Percentiles rank a stretch among this genome's conserved stretches.
Conservation (phyloP, 2,329 filamentous ascomycete species). For the Grosmannia clavigera region DNA sequence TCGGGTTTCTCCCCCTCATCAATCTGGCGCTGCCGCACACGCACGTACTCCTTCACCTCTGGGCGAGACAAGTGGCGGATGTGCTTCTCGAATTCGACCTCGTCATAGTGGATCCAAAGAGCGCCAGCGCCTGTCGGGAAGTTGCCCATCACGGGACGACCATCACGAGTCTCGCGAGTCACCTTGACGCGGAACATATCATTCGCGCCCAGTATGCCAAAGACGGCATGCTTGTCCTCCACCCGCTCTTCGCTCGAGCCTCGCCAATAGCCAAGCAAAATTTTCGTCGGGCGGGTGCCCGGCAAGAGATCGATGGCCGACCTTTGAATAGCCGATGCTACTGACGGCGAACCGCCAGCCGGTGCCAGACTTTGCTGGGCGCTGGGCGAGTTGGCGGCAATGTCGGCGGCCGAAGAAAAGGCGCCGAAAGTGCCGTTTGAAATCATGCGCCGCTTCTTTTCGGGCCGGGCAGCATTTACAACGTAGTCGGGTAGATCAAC, state of each 20-base stretch:
- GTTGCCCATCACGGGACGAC: constrained; percentile 44
- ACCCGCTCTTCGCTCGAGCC: constrained; percentile 34
- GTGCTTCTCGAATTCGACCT: constrained; percentile 46
- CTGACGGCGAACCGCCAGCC: constrained; percentile 8
- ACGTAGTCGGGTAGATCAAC: constrained; percentile 32
- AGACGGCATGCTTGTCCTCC: constrained; percentile 47
- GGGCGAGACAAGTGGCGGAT: constrained; percentile 35
- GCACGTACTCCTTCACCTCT: constrained; percentile 52
- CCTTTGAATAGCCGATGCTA: constrained; percentile 10
- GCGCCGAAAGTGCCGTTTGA: background rate
- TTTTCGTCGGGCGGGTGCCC: constrained; percentile 43
- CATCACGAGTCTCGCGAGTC: constrained; percentile 46
- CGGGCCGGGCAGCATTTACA: constrained; percentile 16
- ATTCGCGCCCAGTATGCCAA: constrained; percentile 48
- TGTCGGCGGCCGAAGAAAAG: background rate
- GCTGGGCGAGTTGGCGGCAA: background rate
- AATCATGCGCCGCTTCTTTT: constrained; percentile 35
- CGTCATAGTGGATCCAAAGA: constrained; percentile 50
- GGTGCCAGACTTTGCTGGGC: background rate
- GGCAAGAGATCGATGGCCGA: constrained; percentile 28
- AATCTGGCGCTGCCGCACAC: constrained; percentile 46
- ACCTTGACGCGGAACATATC: constrained; percentile 55
- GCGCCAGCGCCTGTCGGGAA: constrained; percentile 48
- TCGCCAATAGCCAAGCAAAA: constrained; percentile 48
- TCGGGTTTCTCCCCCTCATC: constrained; percentile 38